Evolutionary conservation across 768 basidiomycete genomes (phyloP).

Genomic region (Pleurotus tuoliensis): DNA sequence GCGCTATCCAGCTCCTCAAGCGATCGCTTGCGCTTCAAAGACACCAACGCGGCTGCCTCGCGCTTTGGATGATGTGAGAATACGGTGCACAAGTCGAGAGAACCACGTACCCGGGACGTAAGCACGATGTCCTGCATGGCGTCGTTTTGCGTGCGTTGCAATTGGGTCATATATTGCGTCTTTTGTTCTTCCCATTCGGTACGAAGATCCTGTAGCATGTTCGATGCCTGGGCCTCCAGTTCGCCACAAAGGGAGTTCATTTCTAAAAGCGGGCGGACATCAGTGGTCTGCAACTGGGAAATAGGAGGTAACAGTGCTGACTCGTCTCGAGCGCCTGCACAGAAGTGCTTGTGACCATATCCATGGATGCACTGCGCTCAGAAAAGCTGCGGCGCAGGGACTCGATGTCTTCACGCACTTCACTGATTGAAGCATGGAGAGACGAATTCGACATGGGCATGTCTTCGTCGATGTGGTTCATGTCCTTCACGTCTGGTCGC

Average conservation of each 20-base stretch:
- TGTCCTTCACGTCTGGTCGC: slow-evolving; percentile 35
- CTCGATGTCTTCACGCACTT: slow-evolving; percentile 28
- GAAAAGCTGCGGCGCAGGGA: background rate
- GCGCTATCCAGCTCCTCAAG: slow-evolving; percentile 37
- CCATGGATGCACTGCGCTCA: too few species aligned
- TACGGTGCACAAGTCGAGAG: background rate
- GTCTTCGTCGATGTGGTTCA: slow-evolving; percentile 30
- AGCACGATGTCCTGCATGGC: slow-evolving; percentile 31
- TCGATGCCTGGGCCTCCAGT: slow-evolving; percentile 40
- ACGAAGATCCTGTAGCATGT: slow-evolving; percentile 26
- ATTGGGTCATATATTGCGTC: slow-evolving; percentile 41
- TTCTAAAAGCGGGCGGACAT: slow-evolving; percentile 25
- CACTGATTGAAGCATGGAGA: slow-evolving; percentile 31
- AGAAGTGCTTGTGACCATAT: too few species aligned
- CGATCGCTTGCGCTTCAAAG: slow-evolving; percentile 62
- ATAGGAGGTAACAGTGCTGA: too few species aligned
- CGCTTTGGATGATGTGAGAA: too few species aligned
- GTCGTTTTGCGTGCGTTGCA: slow-evolving; percentile 32
- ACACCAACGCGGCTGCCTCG: slow-evolving; percentile 14
- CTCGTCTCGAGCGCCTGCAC: too few species aligned
- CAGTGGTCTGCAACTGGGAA: too few species aligned
- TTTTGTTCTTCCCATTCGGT: slow-evolving; percentile 42
- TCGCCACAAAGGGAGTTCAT: slow-evolving; percentile 40
- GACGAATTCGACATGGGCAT: slow-evolving; percentile 23
- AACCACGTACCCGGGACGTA: slow-evolving; percentile 27